Evolutionary conservation across 2,329 filamentous ascomycete genomes (phyloP), one percentile per base, ranked within the genome.

Genomic region (Paecilomyces dactylethromorphus): DNA sequence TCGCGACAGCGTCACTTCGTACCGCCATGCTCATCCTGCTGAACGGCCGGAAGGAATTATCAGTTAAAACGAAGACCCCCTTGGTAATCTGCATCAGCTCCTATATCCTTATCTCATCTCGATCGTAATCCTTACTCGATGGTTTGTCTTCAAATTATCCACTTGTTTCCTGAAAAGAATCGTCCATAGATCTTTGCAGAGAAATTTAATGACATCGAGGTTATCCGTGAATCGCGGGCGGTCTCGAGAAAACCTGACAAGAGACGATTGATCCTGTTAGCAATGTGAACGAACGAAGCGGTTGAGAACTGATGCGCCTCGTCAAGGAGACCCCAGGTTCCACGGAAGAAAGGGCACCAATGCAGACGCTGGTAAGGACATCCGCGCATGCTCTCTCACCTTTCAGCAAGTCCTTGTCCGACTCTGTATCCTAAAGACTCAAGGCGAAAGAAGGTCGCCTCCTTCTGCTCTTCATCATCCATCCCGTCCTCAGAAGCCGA

Each of bases 101-200:
- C 31, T 26, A 29, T 35, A 29, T 32, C 13, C 53, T 29, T 18
- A 45, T 24, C n/a, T 32, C 4, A n/a, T 49, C 52, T 31, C 24
- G 29, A 58, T 29, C 52, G 58, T 55, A 6, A 45, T n/a, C 24
- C 66, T 18, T 78, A 91, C 89, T 67, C 94, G 82, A 73, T 99
- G 94, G 71, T 99, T 99, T 8, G 94, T 99, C 78, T 99, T 99
- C 53, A 99, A 82, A 73, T 99, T 99, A 76, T 99, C 94, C 70
- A 99, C 91, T 74, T 97, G 95, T 77, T 99, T 99, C 72, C 90
- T 84, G 76, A 97, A 99, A 15, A 97, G 85, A 21, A 97, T 82
- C 33, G 87, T 92, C 94, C 94, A 99, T 52, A 99, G 82, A 74
- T 99, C 94, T 79, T 99, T 99, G 84, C 94, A 99, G 55, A 99